Base-by-base conservation (phyloP, 1,284 basidiomycete genomes). In the Cutaneotrichosporon sp. region DNA sequence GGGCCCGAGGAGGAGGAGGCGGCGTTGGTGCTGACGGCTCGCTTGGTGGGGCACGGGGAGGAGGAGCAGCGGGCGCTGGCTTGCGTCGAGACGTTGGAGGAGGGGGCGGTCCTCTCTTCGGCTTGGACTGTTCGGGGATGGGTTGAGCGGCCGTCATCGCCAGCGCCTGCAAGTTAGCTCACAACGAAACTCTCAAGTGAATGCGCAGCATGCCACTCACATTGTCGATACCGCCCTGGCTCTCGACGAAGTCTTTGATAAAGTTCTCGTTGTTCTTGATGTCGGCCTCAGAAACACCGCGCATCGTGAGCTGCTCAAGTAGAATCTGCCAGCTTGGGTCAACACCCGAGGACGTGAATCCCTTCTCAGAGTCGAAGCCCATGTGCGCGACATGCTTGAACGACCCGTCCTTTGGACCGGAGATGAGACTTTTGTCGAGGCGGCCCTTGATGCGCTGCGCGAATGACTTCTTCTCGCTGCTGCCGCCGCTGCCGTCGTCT, bases 351-450 rank as follows among this genome's bases (percentile, higher is more conserved):
- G 90, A 90, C 0, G 88, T 89, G 79, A 94, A 97, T 5, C 94
- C 94, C 47, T 88, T 86, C 70, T 96, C 88, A 0, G 86, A 79
- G 71, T 96, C 90, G 78, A 90, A 97, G 30, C 94, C 94, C 91
- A 99, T 97, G 76, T 97, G 95, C 0, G 91, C 92, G 52, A 97
- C 86, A 75, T 98, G 95, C 69, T 88, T 86, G 83, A 97, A 97
- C 5, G 90, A 90, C 21, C 88, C 89, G 2, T 81, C 76, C 18
- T 87, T 76, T 76, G 95, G 94, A 0, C 85, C 90, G 13, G 91
- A 92, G 62, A 97, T 97, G 84, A 91, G 86, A 0, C 90, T 90
- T 81, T 97, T 97, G 82, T 94, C 88, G 66, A 96, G 89, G 77
- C 88, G 89, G 56, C 85, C 84, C 69, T 84, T 85, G 74, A 84